Evolutionary conservation across 1,284 basidiomycete genomes (phyloP).

Genomic region (Moesziomyces globuligerus): DNA sequence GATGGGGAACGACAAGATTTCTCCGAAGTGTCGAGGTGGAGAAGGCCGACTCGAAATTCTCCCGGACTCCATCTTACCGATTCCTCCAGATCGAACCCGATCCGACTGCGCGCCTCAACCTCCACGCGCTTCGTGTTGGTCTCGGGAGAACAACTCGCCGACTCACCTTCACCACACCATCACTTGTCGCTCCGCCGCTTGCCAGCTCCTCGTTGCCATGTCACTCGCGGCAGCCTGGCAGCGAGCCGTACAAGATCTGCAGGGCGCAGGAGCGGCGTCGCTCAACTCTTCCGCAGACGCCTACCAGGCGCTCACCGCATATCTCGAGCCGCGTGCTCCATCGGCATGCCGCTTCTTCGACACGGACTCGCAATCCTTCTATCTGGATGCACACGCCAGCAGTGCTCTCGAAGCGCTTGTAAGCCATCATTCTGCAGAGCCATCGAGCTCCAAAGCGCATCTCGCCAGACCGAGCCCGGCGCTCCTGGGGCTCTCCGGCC

Average conservation of each 20-base stretch:
- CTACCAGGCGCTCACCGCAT: constrained; percentile 13
- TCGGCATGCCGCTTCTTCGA: constrained; percentile 16
- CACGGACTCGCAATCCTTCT: neutral
- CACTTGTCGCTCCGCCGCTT: no score
- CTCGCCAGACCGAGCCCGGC: constrained; percentile 18
- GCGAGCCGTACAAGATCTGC: constrained; percentile 20
- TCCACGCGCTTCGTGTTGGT: neutral
- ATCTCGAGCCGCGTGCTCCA: constrained; percentile 19
- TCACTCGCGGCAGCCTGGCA: constrained; percentile 26
- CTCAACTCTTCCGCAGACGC: constrained; percentile 3
- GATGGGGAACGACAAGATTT: neutral
- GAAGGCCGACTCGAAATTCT: neutral
- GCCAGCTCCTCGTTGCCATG: constrained; percentile 6
- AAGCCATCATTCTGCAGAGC: constrained; percentile 1
- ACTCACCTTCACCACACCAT: neutral
- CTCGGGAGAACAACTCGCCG: no score
- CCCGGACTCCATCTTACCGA: neutral
- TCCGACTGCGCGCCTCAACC: no score
- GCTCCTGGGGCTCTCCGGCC: constrained; percentile 24
- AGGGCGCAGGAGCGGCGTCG: neutral
- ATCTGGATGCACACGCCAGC: neutral
- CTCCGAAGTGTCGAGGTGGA: neutral
- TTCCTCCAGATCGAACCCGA: neutral
- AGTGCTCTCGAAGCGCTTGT: constrained; percentile 7
- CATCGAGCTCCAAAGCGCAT: constrained; percentile 25